phyloP scores from a whole-genome alignment of 129 eudicot genomes.

The Pittosporum tobira region DNA sequence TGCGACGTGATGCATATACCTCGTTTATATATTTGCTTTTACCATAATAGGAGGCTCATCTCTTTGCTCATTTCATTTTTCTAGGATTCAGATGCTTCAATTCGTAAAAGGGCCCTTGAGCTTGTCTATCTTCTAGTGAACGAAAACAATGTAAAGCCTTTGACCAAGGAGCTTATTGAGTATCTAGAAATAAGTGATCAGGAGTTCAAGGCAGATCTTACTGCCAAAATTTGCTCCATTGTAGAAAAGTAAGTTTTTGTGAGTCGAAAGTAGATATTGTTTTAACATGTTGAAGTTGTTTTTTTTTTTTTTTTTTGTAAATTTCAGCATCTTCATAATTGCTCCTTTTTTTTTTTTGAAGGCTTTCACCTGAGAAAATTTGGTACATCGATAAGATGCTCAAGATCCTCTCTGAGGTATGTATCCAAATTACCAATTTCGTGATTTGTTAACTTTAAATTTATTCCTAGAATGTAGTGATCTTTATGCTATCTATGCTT shows the following conservation, averaged over 20 bases:
- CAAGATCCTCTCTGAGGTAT: constrained; percentile 94
- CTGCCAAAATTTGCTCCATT: constrained; percentile 92
- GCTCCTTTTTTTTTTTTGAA: constrained; percentile 23
- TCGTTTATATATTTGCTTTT: constrained; percentile 9
- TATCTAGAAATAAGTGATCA: constrained; percentile 88
- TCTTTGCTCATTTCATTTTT: constrained; percentile 6
- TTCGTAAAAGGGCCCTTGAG: constrained; percentile 93
- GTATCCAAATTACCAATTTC: constrained; percentile 8
- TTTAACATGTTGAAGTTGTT: neutral
- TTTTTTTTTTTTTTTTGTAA: neutral
- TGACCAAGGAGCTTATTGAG: constrained; percentile 87
- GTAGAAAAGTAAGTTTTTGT: constrained; percentile 75
- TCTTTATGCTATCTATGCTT: constrained; percentile 31
- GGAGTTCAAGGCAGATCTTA: constrained; percentile 91
- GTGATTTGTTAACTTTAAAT: too few relatives aligned
- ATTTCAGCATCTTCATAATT: neutral
- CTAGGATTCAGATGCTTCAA: constrained; percentile 99
- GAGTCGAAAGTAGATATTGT: neutral
- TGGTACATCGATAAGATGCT: constrained; percentile 99
- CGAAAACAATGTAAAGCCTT: constrained; percentile 79
- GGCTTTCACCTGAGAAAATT: constrained; percentile 88
- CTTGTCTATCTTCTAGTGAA: constrained; percentile 88
- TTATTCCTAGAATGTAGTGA: constrained; percentile 21
- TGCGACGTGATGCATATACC: constrained; percentile 6
- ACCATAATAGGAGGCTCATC: constrained; percentile 18